Evolutionary conservation across 331 rosid species (phyloP).

Genomic region (Malus hybrid): DNA sequence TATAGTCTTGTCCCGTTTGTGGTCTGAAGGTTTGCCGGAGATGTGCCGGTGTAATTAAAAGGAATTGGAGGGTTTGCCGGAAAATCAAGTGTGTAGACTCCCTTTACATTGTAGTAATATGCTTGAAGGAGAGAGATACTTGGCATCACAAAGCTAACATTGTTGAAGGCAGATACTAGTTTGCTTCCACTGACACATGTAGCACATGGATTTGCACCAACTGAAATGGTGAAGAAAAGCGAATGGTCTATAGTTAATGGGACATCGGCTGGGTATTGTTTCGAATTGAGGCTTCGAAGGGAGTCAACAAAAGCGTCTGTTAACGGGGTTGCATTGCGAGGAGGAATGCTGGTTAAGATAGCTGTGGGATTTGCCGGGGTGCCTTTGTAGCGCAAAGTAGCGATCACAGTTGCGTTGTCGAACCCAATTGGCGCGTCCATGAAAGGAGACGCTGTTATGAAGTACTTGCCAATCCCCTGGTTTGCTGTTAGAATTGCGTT

Average conservation of each 20-base stretch:
- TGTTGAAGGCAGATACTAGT: constrained; percentile 41
- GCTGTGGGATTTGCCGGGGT: constrained; percentile 28
- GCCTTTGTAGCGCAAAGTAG: constrained; percentile 48
- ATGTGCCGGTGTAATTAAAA: constrained; percentile 52
- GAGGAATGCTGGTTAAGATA: constrained; percentile 40
- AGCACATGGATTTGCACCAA: constrained; percentile 54
- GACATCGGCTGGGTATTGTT: constrained; percentile 52
- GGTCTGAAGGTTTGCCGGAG: constrained; percentile 45
- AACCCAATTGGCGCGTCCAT: constrained; percentile 65
- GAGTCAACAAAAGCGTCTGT: constrained; percentile 34
- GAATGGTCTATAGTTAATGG: constrained; percentile 42
- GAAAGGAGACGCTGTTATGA: constrained; percentile 53
- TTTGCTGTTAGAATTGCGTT: constrained; percentile 42
- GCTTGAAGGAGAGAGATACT: constrained; percentile 60
- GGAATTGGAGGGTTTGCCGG: constrained; percentile 45
- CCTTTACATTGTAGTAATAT: constrained; percentile 44
- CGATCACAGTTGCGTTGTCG: constrained; percentile 51
- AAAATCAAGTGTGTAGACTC: constrained; percentile 61
- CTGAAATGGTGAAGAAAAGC: constrained; percentile 49
- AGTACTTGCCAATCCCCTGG: constrained; percentile 49
- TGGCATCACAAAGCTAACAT: constrained; percentile 52
- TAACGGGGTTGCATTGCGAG: constrained; percentile 51
- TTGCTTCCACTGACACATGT: constrained; percentile 18
- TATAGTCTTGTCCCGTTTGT: constrained; percentile 47
- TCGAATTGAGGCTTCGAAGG: constrained; percentile 58